A percentile compares a stretch with the other conserved stretches of the same genome.
Conservation (phyloP, 164 flowering plant species). For the Aristolochia californica region DNA sequence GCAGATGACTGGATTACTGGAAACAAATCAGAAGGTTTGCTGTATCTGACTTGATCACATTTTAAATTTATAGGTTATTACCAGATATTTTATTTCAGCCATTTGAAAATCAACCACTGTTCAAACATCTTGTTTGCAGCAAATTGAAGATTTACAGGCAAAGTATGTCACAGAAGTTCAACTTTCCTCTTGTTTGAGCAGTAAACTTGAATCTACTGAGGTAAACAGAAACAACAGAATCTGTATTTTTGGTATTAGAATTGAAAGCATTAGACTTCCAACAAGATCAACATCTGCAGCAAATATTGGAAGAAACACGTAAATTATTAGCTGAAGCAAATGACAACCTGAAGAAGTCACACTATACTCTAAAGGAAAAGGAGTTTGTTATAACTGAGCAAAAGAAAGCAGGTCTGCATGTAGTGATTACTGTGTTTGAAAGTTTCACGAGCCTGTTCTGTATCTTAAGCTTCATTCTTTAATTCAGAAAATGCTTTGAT, state of each 20-base stretch:
- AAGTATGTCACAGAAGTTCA: constrained; percentile 51
- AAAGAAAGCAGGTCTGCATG: constrained; percentile 52
- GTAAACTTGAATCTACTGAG: constrained; percentile 61
- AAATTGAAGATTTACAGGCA: constrained; percentile 66
- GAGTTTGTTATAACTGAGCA: constrained; percentile 81
- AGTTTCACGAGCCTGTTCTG: background rate
- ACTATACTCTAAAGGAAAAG: constrained; percentile 60
- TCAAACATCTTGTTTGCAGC: constrained; percentile 23
- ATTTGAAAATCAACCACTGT: background rate
- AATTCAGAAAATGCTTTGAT: constrained; percentile 76
- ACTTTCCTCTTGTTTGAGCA: constrained; percentile 42
- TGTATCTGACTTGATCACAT: background rate
- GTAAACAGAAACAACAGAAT: constrained; percentile 22
- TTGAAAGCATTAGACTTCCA: background rate
- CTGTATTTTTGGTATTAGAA: background rate
- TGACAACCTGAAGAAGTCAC: constrained; percentile 60
- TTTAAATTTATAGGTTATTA: background rate
- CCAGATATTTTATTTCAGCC: background rate
- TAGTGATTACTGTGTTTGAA: background rate
- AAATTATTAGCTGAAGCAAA: constrained; percentile 41
- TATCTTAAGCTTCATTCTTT: constrained; percentile 6
- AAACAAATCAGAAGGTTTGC: constrained; percentile 70
- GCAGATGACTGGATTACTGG: constrained; percentile 59
- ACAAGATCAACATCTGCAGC: constrained; percentile 30
- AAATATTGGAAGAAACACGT: constrained; percentile 45